Evolutionary conservation across 495 filamentous ascomycete genomes (phyloP).

Genomic region (Penicillium steckii): DNA sequence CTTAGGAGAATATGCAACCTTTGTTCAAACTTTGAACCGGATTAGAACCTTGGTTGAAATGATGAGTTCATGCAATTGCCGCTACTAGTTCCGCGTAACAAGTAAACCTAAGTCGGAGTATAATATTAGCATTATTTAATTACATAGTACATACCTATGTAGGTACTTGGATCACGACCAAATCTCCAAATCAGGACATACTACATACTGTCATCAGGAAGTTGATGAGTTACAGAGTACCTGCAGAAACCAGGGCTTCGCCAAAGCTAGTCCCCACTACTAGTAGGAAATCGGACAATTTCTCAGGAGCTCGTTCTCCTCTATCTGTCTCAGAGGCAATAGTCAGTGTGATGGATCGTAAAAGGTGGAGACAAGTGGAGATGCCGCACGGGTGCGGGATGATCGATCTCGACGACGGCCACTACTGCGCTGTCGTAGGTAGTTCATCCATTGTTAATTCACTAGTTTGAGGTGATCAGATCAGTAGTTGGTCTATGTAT

Average conservation of each 20-base stretch:
- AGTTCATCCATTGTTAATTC: not conserved
- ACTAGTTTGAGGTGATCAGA: not conserved
- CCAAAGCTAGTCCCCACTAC: not conserved
- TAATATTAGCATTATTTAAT: not conserved
- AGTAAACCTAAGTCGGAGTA: constrained; percentile 17
- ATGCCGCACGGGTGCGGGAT: constrained; percentile 8
- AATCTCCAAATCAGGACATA: too few species aligned
- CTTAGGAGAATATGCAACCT: constrained; percentile 19
- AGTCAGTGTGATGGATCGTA: constrained; percentile 11
- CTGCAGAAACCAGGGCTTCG: constrained; percentile 13
- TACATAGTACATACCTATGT: too few species aligned
- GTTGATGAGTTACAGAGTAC: constrained; percentile 10
- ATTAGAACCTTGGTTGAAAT: constrained; percentile 18
- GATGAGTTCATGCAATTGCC: constrained; percentile 17
- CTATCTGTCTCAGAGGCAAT: constrained; percentile 13
- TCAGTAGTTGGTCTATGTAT: not conserved
- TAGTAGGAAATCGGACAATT: constrained; percentile 25
- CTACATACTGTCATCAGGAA: too few species aligned
- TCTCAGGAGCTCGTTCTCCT: constrained; percentile 7
- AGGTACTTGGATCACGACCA: too few species aligned
- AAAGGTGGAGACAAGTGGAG: constrained; percentile 12
- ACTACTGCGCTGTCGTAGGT: not conserved
- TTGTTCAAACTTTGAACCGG: constrained; percentile 4
- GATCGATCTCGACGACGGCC: constrained; percentile 2
- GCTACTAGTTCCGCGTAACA: constrained; percentile 1